A percentile compares a stretch with the other conserved stretches of the same genome.
These are phyloP conservation scores for Boletus rubescentipes DNA, from an alignment of 768 basidiomycete species.

Conservation along the genomic window DNA sequence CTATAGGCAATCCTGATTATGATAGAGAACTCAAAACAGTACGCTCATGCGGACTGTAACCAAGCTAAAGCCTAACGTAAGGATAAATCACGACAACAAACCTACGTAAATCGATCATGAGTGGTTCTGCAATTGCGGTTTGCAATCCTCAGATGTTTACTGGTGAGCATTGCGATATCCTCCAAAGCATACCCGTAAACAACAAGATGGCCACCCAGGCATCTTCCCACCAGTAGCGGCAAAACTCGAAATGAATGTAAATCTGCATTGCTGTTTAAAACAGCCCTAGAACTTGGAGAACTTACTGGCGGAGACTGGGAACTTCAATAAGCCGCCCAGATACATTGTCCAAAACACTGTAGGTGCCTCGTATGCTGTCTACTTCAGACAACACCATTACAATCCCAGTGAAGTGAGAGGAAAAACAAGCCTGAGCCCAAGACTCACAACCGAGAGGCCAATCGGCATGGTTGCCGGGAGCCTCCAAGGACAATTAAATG, in stretches of 20 bases:
- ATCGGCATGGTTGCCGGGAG: conserved; percentile 8
- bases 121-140: too few species aligned
- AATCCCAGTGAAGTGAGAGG: not conserved
- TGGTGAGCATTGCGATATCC: too few species aligned
- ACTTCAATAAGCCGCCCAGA: not conserved
- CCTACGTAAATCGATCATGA: too few species aligned
- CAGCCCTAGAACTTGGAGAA: conserved; percentile 16
- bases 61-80: too few species aligned
- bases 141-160: too few species aligned
- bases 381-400: not conserved
- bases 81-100: too few species aligned
- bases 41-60: too few species aligned
- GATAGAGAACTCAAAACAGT: too few species aligned
- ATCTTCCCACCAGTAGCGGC: too few species aligned
- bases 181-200: too few species aligned
- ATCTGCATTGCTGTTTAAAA: conserved; percentile 17
- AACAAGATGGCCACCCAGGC: too few species aligned
- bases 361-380: conserved; percentile 9
- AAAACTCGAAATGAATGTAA: conserved; percentile 19
- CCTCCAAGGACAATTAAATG: not conserved
- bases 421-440: not conserved
- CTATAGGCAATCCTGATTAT: too few species aligned
- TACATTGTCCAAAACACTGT: not conserved
- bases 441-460: conserved; percentile 1
- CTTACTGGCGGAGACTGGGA: conserved; percentile 7